Base-by-base conservation (phyloP, 768 basidiomycete genomes). In the Galerina sulciceps region DNA sequence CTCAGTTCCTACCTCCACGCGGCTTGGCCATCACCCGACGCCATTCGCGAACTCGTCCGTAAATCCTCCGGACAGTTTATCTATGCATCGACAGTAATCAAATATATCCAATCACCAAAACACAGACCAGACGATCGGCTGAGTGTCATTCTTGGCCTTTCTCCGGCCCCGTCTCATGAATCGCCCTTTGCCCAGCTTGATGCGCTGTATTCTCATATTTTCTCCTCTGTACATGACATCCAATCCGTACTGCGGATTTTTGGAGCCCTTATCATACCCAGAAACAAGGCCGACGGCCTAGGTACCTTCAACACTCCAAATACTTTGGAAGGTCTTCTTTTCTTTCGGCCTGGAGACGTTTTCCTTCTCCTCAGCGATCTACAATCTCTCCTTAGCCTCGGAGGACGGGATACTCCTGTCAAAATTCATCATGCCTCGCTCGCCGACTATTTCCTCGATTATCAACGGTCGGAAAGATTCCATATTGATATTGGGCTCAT, bases 41-140 rank as follows among this genome's bases (percentile, higher is more conserved):
- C 51, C 13, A 54, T 64, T 40, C 50, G 58, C 1, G 20, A 34
- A 10, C 63, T 68, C 4, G 61, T 66, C 9, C 23, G 31, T 2
- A 65, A 62, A 31, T 50, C 65, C 4, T 63, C 65, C n/a, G 65
- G 65, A 3, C 63, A 64, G 34, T 68, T 68, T 40, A 63, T 68
- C 22, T 68, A 68, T 42, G 61, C 61, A 1, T 58, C 67, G 5
- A 68, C 67, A 5, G 59, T 63, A 4, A 58, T 66, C 11, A 62
- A 59, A 20, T 68, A 63, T 34, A 58, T 67, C n/a, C 56, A 61
- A 23, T 60, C 55, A 3, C 55, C 43, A 6, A 57, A 59, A 26
- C 54, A 65, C 36, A 31, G 58, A 20, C 64, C 61, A 6, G 58
- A 55, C 17, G 61, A 65, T 23, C 59, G 63, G 26, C 54, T 65